Base-by-base conservation (phyloP, 2,329 filamentous ascomycete species). In the Chaetomiaceae sp. region DNA sequence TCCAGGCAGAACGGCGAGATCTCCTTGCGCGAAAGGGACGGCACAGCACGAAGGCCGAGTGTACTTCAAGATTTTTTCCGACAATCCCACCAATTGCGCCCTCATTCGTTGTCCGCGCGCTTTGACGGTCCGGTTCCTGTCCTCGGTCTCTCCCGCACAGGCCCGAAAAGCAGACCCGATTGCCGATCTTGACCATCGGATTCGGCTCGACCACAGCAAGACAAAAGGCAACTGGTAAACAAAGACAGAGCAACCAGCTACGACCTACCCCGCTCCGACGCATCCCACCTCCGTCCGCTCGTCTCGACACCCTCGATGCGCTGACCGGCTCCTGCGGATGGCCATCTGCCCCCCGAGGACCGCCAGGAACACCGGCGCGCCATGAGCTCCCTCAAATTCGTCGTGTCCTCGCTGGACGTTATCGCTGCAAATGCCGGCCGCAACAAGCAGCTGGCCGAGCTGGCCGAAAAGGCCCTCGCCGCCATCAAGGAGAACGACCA, bases 371-470 rank as follows among this genome's bases (percentile, higher is more conserved):
- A 64, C 64, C 67, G 75, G 65, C 80, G 83, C 68, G 87, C 83
- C 63, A 87, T 95, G 76, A 95, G 87, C 79, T 97, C 94, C 62
- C 85, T 95, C 65, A 91, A 96, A 65, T 99, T 99, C 69, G 90
- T 99, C 65, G 85, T 95, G 66, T 91, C 89, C 66, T 92, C 94
- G 36, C 76, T 99, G 68, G 94, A 96, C 77, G 86, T 85, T 68
- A 96, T 99, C 66, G 89, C 88, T 56, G 82, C 86, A 52, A 92
- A 99, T 75, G 91, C 91, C 48, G 82, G 88, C 69, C 89, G 85
- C 72, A 91, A 85, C 69, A 94, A 91, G 70, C 85, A 90, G 66
- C 80, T 99, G 37, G 84, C 82, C 58, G 91, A 96, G 57, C 80
- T 90, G 34, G 85, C 91, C 52, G 86, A 91, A 64, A 85, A 84